A percentile compares a stretch with the other conserved stretches of the same genome.
These are phyloP conservation scores for Cytospora leucostoma DNA, from an alignment of 2,329 filamentous ascomycete genomes.

Conservation along the genomic window DNA sequence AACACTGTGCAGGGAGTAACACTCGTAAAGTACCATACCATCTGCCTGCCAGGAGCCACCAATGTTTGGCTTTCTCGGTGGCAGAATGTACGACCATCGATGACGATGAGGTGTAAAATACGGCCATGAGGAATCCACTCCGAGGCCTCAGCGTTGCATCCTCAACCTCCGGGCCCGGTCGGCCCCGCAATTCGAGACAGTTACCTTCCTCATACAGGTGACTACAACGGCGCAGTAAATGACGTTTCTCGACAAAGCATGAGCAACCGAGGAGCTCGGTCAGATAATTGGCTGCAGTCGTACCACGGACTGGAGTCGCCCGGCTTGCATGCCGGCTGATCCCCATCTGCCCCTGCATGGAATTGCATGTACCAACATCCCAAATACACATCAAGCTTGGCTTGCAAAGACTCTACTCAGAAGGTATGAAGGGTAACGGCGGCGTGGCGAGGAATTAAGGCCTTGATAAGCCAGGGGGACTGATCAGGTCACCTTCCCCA, in stretches of 20 bases:
- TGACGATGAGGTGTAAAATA: neutral
- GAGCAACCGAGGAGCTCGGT: neutral
- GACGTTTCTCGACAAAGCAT: neutral
- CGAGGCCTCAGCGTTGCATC: neutral
- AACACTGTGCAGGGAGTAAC: neutral
- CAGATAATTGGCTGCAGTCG: neutral
- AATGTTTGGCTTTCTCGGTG: too few species aligned
- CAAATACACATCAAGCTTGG: neutral
- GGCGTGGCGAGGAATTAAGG: too few species aligned
- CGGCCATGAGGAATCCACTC: neutral
- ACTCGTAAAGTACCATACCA: neutral
- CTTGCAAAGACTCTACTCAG: neutral
- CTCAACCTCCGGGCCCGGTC: neutral
- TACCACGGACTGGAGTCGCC: neutral
- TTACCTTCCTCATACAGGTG: neutral
- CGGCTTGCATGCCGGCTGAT: neutral
- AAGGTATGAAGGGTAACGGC: neutral
- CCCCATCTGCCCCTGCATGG: slow-evolving; percentile 1
- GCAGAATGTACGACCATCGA: too few species aligned
- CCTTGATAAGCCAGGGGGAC: too few species aligned
- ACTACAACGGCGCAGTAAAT: neutral
- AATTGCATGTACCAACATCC: neutral
- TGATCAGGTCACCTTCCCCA: too few species aligned
- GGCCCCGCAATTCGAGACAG: neutral
- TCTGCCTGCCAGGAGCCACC: too few species aligned